phyloP scores from a whole-genome alignment of 805 yeast genomes.

The Suhomyces pyralidae region DNA sequence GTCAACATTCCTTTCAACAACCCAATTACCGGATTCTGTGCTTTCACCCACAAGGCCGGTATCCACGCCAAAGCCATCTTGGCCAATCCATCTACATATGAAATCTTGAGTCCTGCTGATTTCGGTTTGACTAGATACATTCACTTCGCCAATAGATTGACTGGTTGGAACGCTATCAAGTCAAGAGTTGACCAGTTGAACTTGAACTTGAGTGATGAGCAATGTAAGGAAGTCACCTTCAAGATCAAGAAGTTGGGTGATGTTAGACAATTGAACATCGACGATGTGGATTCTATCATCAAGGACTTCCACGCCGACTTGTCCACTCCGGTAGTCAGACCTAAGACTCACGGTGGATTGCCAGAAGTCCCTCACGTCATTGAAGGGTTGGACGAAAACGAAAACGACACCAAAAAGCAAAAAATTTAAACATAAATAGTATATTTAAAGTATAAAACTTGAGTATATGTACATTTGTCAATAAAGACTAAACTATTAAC shows the following conservation, averaged over 20 bases:
- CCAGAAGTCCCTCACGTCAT: constrained; percentile 9
- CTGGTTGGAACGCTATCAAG: constrained; percentile 64
- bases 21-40: constrained; percentile 64
- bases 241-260: constrained; percentile 59
- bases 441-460: not conserved
- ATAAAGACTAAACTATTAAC: not conserved
- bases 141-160: constrained; percentile 58
- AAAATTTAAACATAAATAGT: not conserved
- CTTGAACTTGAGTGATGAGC: constrained; percentile 53
- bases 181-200: constrained; percentile 60
- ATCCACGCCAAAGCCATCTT: constrained; percentile 61
- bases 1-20: constrained; percentile 60
- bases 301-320: constrained; percentile 51
- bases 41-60: constrained; percentile 64
- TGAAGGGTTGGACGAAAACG: constrained; percentile 10
- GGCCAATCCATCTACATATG: constrained; percentile 63
- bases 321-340: constrained; percentile 28
- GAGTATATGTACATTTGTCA: not conserved
- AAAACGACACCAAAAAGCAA: constrained; percentile 4
- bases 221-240: constrained; percentile 52
- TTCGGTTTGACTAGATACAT: constrained; percentile 61
- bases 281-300: constrained; percentile 59
- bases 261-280: constrained; percentile 56
- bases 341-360: constrained; percentile 9
- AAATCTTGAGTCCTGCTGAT: constrained; percentile 55